A percentile compares a stretch with the other conserved stretches of the same genome.
phyloP scores from a whole-genome alignment of 2,329 filamentous ascomycete genomes.

The Apiospora saccharicola region DNA sequence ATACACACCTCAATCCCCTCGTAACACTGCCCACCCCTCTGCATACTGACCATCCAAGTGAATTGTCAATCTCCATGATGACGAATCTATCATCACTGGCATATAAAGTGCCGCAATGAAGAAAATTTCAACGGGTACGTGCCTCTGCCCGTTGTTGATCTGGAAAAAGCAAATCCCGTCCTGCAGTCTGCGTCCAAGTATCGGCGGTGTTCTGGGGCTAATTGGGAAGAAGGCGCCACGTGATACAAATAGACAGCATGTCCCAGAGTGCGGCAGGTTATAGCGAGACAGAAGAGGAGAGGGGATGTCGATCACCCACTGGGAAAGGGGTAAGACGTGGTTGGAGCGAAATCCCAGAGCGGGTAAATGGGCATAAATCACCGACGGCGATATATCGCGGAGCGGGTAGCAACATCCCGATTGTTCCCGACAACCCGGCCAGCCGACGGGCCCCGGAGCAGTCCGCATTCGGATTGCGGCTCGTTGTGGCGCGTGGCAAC shows the following conservation, averaged over 20 bases:
- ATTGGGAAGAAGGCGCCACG: neutral
- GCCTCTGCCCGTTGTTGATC: neutral
- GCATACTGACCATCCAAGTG: neutral
- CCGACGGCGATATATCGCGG: conserved; percentile 7
- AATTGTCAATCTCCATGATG: neutral
- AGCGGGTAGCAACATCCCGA: conserved; percentile 1
- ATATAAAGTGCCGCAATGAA: neutral
- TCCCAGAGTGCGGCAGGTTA: neutral
- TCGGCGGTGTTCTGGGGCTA: neutral
- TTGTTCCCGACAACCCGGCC: conserved; percentile 5
- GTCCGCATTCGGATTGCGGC: neutral
- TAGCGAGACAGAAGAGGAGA: neutral
- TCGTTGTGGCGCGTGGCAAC: neutral
- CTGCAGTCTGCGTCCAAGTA: neutral
- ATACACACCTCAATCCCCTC: neutral
- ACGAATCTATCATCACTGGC: neutral
- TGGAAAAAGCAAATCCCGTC: neutral
- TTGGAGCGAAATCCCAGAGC: neutral
- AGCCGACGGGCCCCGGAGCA: neutral
- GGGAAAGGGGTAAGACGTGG: neutral
- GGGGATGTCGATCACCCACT: neutral
- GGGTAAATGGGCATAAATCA: conserved; percentile 9
- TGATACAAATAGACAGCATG: neutral
- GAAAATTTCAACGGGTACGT: neutral
- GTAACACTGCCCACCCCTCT: neutral